These are phyloP conservation scores for Rhizopogon roseolus DNA, from an alignment of 768 basidiomycete species.

Conservation along the genomic window DNA sequence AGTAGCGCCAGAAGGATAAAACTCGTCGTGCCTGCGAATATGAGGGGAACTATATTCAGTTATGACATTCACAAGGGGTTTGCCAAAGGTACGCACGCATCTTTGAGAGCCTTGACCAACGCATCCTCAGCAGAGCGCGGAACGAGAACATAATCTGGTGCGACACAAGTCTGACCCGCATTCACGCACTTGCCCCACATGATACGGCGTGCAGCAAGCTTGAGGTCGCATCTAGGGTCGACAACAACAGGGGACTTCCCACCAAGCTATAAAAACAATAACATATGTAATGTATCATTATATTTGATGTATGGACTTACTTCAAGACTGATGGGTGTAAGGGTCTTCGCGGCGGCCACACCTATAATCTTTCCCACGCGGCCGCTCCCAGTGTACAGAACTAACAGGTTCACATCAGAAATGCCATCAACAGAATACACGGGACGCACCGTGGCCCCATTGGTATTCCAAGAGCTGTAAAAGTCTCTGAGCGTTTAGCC, in stretches of 20 bases:
- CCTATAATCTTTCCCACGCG: slow-evolving; percentile 66
- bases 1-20: slow-evolving; percentile 40
- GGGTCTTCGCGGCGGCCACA: slow-evolving; percentile 67
- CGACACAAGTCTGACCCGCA: slow-evolving; percentile 72
- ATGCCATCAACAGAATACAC: not conserved
- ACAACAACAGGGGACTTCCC: slow-evolving; percentile 77
- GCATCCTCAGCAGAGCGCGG: slow-evolving; percentile 34
- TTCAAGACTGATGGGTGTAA: slow-evolving; percentile 66
- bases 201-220: slow-evolving; percentile 62
- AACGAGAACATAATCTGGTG: slow-evolving; percentile 53
- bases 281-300: not conserved
- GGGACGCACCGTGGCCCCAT: slow-evolving; percentile 53
- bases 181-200: slow-evolving; percentile 82
- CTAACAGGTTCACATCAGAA: slow-evolving; percentile 11
- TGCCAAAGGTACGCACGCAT: slow-evolving; percentile 29
- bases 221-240: slow-evolving; percentile 64
- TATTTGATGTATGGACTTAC: slow-evolving; percentile 18
- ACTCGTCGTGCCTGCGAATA: slow-evolving; percentile 17
- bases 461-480: slow-evolving; percentile 63
- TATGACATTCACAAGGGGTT: not conserved
- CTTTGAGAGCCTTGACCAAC: slow-evolving; percentile 36
- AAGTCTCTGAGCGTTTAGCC: not conserved
- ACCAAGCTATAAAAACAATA: slow-evolving; percentile 39
- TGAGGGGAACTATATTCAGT: not conserved
- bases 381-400: slow-evolving; percentile 54